Conservation (phyloP, 73 alveolate species). For the Tetrahymena thermophila region DNA sequence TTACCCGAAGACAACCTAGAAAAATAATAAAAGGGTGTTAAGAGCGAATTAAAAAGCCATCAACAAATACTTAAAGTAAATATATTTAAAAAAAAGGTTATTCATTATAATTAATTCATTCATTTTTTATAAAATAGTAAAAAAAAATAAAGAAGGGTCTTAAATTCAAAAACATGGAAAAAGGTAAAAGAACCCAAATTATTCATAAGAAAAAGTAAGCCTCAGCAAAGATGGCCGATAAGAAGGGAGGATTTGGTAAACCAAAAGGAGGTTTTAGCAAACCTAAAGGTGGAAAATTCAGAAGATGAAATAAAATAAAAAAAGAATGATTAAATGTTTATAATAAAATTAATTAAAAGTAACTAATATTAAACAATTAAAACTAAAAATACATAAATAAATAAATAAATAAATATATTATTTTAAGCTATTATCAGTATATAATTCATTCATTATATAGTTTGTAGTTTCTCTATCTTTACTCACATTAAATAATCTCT, state of each 20-base stretch:
- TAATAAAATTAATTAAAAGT: not conserved
- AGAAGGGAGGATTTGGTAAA: not conserved
- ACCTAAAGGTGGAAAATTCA: not conserved
- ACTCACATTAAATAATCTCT: no score
- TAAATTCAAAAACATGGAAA: conserved; percentile 35
- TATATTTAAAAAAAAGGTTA: no score
- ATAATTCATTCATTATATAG: no score
- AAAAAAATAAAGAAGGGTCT: conserved; percentile 32
- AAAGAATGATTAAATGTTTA: not conserved
- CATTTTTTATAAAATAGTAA: not conserved
- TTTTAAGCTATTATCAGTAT: not conserved
- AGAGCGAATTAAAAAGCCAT: conserved; percentile 10
- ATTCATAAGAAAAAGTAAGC: not conserved
- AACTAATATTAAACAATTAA: not conserved
- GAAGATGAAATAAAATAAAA: not conserved
- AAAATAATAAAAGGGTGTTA: not conserved
- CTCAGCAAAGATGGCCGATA: not conserved
- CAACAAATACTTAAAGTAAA: conserved; percentile 23
- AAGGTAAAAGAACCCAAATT: conserved; percentile 16
- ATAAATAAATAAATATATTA: not conserved
- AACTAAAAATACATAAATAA: no score
- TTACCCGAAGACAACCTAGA: not conserved
- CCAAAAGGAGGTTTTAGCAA: not conserved
- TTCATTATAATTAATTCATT: not conserved
- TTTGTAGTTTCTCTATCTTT: no score